Base-by-base conservation (phyloP, 179 eudicot species). In the Spinacia oleracea region DNA sequence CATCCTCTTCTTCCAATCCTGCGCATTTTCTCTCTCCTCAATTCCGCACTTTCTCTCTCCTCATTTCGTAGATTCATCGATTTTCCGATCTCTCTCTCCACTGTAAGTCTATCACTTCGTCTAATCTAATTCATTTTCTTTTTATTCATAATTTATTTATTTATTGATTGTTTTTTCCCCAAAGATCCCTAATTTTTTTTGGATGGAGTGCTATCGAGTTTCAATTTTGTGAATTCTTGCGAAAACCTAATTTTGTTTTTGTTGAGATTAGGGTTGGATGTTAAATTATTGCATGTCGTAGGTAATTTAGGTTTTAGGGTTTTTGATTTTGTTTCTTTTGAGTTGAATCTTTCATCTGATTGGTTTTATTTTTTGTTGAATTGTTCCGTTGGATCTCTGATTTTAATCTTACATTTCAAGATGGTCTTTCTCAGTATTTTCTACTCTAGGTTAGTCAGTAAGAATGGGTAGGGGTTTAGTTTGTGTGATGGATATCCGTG, bases 61-160 rank as follows among this genome's bases (percentile, higher is more conserved):
- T 50, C 20, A 14, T 11, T 31, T 62, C 59, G 76, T 81, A 73
- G 83, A 79, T 81, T 86, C 82, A 62, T 66, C 79, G 5, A 29
- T 76, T 63, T 46, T 72, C 75, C 80, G 79, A 77, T 83, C 86
- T 79, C 85, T 70, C 86, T 79, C 85, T 70, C 70, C 79, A 79
- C 85, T 86, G 85, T 86, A 67, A 84, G 29, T 67, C 31, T 31
- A n/a, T 63, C 43, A 42, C 62, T 63, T 48, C 32, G 20, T 58
- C n/a, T 29, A 40, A 35, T 42, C 4, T 67, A 12, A 3, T 32
- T 60, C 42, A 6, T 70, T 65, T 56, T 7, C 6, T 23, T 27
- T 74, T n/a, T 21, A 46, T n/a, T 56, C 7, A 56, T 65, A 31
- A n/a, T 45, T 40, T 7, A 40, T 18, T 64, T 59, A 38, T 38